These are phyloP conservation scores for Penstemon eatonii DNA, from an alignment of 257 asterid genomes.

Conservation along the genomic window DNA sequence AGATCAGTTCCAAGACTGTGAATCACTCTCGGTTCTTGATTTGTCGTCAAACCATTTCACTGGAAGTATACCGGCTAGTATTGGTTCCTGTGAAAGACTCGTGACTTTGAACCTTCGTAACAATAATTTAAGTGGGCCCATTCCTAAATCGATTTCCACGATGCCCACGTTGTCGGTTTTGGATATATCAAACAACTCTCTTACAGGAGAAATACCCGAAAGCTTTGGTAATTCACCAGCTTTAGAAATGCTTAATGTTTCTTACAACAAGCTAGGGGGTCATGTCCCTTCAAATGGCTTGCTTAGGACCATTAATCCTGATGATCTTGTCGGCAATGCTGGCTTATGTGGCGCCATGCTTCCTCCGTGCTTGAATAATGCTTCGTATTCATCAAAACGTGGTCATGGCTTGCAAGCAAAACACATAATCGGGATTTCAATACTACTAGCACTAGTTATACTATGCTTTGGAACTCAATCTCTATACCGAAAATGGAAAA, in stretches of 20 bases:
- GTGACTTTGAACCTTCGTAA: conserved; percentile 36
- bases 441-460: conserved; percentile 44
- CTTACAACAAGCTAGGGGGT: conserved; percentile 63
- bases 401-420: conserved; percentile 38
- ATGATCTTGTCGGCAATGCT: conserved; percentile 58
- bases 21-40: conserved; percentile 38
- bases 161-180: conserved; percentile 63
- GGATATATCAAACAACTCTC: conserved; percentile 72
- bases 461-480: conserved; percentile 43
- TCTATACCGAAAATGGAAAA: conserved; percentile 50
- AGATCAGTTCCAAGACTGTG: conserved; percentile 41
- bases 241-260: conserved; percentile 60
- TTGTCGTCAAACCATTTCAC: conserved; percentile 41
- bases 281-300: conserved; percentile 67
- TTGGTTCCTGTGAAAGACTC: conserved; percentile 43
- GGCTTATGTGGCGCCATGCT: conserved; percentile 78
- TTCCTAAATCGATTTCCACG: conserved; percentile 53
- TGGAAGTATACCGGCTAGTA: conserved; percentile 45
- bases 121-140: conserved; percentile 48
- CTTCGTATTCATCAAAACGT: conserved; percentile 33
- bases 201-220: conserved; percentile 69
- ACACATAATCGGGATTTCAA: conserved; percentile 53
- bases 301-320: conserved; percentile 61
- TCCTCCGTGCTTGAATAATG: conserved; percentile 55
- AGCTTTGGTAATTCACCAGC: conserved; percentile 80